These are phyloP conservation scores for Pestalotiopsis sp. DNA, from an alignment of 2,329 filamentous ascomycete genomes.

Conservation along the genomic window DNA sequence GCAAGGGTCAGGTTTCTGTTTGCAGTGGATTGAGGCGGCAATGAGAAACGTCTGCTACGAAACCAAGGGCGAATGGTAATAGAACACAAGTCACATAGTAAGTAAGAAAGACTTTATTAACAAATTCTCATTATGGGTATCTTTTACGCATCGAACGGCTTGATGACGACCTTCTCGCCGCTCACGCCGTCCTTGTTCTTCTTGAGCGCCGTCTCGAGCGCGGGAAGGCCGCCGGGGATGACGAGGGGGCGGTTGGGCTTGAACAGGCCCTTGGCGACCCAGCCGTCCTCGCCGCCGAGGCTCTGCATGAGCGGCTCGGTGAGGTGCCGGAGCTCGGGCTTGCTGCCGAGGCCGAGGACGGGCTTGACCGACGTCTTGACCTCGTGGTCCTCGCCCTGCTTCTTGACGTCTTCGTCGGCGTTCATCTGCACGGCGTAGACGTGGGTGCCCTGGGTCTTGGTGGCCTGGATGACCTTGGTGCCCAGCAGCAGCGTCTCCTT, in stretches of 20 bases:
- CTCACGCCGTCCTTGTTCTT: conserved; percentile 30
- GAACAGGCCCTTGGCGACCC: conserved; percentile 30
- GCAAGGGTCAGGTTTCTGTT: no score
- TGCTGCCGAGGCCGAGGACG: conserved; percentile 25
- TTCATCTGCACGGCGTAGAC: conserved; percentile 20
- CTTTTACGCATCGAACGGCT: conserved; percentile 8
- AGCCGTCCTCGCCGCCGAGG: conserved; percentile 32
- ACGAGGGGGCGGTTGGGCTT: conserved; percentile 30
- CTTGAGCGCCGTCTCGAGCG: conserved; percentile 25
- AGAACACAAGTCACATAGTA: background rate
- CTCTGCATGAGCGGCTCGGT: conserved; percentile 30
- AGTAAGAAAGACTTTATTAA: background rate
- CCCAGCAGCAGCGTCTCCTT: conserved; percentile 31
- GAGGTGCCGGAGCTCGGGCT: conserved; percentile 27
- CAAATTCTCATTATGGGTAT: background rate
- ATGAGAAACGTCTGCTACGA: no score
- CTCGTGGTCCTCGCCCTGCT: conserved; percentile 16
- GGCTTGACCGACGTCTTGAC: conserved; percentile 1
- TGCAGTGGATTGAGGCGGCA: no score
- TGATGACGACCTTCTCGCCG: conserved; percentile 28
- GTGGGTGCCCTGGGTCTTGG: conserved; percentile 19
- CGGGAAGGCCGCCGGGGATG: conserved; percentile 29
- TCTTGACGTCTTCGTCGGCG: conserved; percentile 18
- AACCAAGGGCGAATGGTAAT: no score
- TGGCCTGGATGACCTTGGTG: conserved; percentile 28